These are phyloP conservation scores for Colletotrichum sojae DNA, from an alignment of 2,329 filamentous ascomycete genomes.

Conservation along the genomic window DNA sequence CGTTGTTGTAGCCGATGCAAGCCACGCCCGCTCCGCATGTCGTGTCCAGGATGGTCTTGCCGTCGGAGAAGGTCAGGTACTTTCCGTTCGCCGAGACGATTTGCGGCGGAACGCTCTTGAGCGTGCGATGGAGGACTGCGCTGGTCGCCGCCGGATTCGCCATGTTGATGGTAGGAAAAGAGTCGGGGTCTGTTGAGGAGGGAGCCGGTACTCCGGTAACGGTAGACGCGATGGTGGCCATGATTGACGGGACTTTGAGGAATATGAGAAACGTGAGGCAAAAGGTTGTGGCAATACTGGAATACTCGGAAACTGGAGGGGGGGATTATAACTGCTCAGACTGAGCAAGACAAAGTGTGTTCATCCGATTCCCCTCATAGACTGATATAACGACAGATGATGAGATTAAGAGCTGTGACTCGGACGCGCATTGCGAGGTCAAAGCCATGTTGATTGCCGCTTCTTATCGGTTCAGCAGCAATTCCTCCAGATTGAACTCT, in stretches of 20 bases:
- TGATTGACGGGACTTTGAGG: neutral
- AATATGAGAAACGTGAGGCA: neutral
- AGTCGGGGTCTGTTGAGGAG: neutral
- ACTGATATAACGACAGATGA: neutral
- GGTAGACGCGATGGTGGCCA: neutral
- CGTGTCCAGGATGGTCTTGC: slow-evolving; percentile 73
- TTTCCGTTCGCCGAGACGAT: slow-evolving; percentile 40
- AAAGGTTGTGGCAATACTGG: neutral
- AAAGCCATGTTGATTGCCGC: neutral
- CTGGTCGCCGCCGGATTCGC: slow-evolving; percentile 4
- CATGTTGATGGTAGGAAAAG: neutral
- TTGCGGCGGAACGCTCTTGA: slow-evolving; percentile 32
- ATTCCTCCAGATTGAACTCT: neutral
- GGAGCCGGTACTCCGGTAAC: neutral
- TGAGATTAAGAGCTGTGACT: neutral
- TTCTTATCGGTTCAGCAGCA: slow-evolving; percentile 21
- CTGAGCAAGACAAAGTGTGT: neutral
- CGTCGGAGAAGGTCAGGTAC: slow-evolving; percentile 40
- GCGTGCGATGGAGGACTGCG: slow-evolving; percentile 39
- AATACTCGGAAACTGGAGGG: neutral
- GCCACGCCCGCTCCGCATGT: slow-evolving; percentile 81
- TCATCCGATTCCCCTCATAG: neutral
- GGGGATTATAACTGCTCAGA: too few species aligned
- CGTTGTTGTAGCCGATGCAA: slow-evolving; percentile 77
- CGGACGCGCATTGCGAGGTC: neutral